Base-by-base conservation (phyloP, 805 yeast genomes). In the Yamadazyma ubonensis region DNA sequence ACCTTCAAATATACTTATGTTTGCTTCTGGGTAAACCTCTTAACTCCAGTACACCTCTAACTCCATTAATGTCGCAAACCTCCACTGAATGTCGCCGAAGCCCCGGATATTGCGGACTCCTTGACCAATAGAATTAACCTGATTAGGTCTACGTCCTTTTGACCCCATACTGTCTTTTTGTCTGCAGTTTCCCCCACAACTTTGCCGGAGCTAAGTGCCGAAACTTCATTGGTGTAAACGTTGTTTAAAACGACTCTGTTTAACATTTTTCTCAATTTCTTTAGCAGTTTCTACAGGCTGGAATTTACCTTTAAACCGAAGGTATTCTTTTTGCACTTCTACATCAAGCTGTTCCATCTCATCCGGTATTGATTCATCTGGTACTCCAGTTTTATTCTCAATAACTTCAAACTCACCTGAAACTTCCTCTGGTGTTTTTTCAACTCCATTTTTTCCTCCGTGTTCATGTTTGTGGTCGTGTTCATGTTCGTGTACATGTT, bases 261-360 rank as follows among this genome's bases (percentile, higher is more conserved):
- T 42, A 10, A 11, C 34, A 8, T 15, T 10, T 6, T 14, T 19
- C 14, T 39, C 42, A n/a, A 33, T 25, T 11, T 33, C 38, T n/a
- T 15, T 6, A 4, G 25, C 23, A 22, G 23, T 28, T 33, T 28
- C 32, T 12, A 8, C 18, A 7, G 29, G n/a, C 20, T 19, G 16
- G 25, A 44, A 22, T 28, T 44, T 44, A 9, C 33, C 15, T 30
- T 47, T 47, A 6, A 47, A n/a, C 5, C 33, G 29, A 29, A 44
- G 37, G 19, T 47, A 47, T 18, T 80, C 80, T 11, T 65, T 54
- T 2, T 73, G 70, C 1, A 85, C 34, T 34, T 77, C 75, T 31
- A 75, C 71, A 21, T 63, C 56, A 19, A 79, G 42, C 4, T 69
- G 62, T n/a, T 63, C 63, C 16, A 48, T 40, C 5, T 47, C 51